Base-by-base conservation (phyloP, 2,329 filamentous ascomycete species). In the Acrocalymma vagum region DNA sequence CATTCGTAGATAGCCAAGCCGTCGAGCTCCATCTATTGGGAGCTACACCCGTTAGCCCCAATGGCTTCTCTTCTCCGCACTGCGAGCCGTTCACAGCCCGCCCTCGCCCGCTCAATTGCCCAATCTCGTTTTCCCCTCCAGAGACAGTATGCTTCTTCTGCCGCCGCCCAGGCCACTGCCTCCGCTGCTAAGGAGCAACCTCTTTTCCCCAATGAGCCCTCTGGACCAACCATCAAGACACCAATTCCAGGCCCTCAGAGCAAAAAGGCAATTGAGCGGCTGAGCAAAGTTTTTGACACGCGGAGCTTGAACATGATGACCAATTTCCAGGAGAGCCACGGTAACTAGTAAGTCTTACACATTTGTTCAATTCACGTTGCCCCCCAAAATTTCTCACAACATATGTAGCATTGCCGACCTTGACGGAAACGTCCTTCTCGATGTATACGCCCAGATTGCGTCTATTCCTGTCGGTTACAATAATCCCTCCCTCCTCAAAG, bases 401-500 rank as follows among this genome's bases (percentile, higher is more conserved):
- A 21, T 20, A 8, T 4, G 7, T 22, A 71, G 68, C 55, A 84
- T 90, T 54, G 80, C 79, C 22, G 86, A 90, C 57, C 78, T 84
- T 0, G 86, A 90, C 61, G 86, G 85, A 53, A 89, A 90, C 62
- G 72, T 82, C 11, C 73, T 89, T 42, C 79, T 90, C n/a, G 86
- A 90, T 58, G 86, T 89, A 74, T 86, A 93, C 65, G 88, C 91
- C 35, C 91, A 96, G 73, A 96, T 96, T 64, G 91, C 91, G 50
- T 95, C 90, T 27, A 96, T 96, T 59, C 88, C 91, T 3, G 79
- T 96, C 29, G 91, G 91, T 46, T 96, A 96, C 81, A 95, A 93
- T 80, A 96, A 96, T 76, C 85, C 89, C 6, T 73, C 79, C 52
- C 81, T 96, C 48, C 76, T 82, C 54, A 78, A 84, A 59, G 84